Conservation (phyloP, 352 stramenopile species). For the Aphanomyces invadans region DNA sequence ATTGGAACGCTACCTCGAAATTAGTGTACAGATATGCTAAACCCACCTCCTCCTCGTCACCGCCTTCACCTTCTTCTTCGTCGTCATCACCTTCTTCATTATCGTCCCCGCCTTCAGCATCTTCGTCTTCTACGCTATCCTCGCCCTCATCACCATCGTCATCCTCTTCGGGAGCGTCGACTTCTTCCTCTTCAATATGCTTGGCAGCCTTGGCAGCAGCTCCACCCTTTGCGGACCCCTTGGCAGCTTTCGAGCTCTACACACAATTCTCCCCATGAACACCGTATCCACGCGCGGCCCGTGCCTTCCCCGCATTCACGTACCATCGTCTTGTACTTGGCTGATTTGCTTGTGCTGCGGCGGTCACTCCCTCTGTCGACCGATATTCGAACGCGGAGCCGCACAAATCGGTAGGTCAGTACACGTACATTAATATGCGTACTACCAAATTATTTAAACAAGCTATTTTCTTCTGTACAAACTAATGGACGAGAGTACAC, state of each 20-base stretch:
- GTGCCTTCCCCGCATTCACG: neutral
- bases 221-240: slow-evolving; percentile 8
- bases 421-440: slow-evolving; percentile 3
- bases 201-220: slow-evolving; percentile 16
- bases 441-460: slow-evolving; percentile 1
- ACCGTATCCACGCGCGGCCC: neutral
- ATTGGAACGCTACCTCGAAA: slow-evolving; percentile 12
- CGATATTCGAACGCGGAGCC: slow-evolving; percentile 14
- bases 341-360: slow-evolving; percentile 25
- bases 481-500: neutral
- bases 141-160: slow-evolving; percentile 21
- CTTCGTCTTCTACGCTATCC: slow-evolving; percentile 20
- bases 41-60: slow-evolving; percentile 24
- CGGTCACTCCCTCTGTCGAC: slow-evolving; percentile 11
- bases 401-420: slow-evolving; percentile 13
- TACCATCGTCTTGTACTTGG: slow-evolving; percentile 16
- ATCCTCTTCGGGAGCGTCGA: slow-evolving; percentile 16
- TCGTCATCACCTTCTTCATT: slow-evolving; percentile 19
- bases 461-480: neutral
- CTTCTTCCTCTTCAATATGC: slow-evolving; percentile 24
- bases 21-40: slow-evolving; percentile 25
- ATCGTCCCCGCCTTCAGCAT: slow-evolving; percentile 19
- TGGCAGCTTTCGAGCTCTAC: slow-evolving; percentile 23
- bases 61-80: slow-evolving; percentile 23
- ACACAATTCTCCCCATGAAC: neutral